Evolutionary conservation across 148 eudicot species (phyloP).

Genomic region (Persicaria maculosa): DNA sequence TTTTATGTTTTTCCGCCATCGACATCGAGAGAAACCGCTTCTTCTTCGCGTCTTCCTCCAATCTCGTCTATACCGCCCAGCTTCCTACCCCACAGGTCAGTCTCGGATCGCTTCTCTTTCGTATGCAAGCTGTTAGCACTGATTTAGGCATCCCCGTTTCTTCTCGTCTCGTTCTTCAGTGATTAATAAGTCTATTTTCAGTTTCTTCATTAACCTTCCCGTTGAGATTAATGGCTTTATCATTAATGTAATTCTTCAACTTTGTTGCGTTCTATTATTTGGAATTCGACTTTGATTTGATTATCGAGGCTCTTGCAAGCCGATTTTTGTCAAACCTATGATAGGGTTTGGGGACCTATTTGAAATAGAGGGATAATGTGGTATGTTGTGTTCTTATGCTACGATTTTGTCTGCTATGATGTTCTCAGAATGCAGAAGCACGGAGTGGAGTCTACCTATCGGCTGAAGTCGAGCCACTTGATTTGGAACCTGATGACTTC

Average conservation of each 20-base stretch:
- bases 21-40: conserved; percentile 85
- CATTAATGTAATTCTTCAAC: background rate
- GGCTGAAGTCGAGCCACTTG: conserved; percentile 42
- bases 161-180: background rate
- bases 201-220: background rate
- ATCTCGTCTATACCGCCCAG: conserved; percentile 46
- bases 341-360: background rate
- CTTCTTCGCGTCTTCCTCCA: conserved; percentile 72
- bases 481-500: conserved; percentile 62
- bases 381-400: background rate
- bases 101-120: background rate
- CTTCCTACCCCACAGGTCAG: conserved; percentile 52
- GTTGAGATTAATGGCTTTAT: background rate
- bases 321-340: background rate
- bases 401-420: background rate
- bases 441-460: conserved; percentile 35
- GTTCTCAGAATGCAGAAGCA: conserved; percentile 52
- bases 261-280: background rate
- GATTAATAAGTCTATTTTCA: background rate
- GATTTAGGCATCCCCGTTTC: background rate
- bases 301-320: background rate
- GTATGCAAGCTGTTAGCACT: background rate
- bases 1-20: conserved; percentile 51
- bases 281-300: background rate
- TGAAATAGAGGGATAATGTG: background rate